Base-by-base conservation (phyloP, 2,329 filamentous ascomycete species). In the Aspergillus sp. region DNA sequence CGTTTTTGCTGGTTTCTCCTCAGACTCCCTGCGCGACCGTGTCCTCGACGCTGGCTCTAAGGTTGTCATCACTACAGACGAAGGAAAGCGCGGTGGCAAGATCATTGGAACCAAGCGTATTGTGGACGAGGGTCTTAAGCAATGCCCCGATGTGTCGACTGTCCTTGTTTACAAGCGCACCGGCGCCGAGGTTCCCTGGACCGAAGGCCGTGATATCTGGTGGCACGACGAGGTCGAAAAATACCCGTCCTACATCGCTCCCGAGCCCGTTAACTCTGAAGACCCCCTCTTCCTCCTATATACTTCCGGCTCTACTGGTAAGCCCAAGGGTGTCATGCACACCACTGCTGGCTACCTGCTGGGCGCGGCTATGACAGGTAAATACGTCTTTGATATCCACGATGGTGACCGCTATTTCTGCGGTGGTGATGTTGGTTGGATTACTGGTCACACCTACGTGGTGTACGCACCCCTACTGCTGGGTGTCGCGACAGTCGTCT, bases 171-270 rank as follows among this genome's bases (percentile, higher is more conserved):
- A 88, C 83, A 93, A 96, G 85, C 90, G 95, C 68, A 99, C 95
- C 39, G 93, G 93, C 52, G 88, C 92, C 49, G 92, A 97, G 53
- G 88, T 98, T 19, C 93, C 93, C 63, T 93, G 89, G 90, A 96
- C 91, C 52, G 78, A 86, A 66, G 92, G 91, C 64, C 88, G 95
- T 70, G 95, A 99, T 77, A 83, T 86, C 72, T 99, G 95, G 95
- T 99, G 95, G 95, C 92, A 98, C 77, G 95, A 98, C 80, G 93
- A 98, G 83, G 88, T 93, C 55, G 91, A 96, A 75, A 98, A 97
- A 82, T 98, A 91, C 86, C 95, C 95, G 63, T 83, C 86, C 68
- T 98, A 98, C 82, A 88, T 96, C 71, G 82, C 93, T 30, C 93
- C 93, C 11, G 93, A 96, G 82, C 78, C 86, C 64, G 89, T 99